Evolutionary conservation across 1,284 basidiomycete species (phyloP).

Genomic region (Gomphus bonarii): DNA sequence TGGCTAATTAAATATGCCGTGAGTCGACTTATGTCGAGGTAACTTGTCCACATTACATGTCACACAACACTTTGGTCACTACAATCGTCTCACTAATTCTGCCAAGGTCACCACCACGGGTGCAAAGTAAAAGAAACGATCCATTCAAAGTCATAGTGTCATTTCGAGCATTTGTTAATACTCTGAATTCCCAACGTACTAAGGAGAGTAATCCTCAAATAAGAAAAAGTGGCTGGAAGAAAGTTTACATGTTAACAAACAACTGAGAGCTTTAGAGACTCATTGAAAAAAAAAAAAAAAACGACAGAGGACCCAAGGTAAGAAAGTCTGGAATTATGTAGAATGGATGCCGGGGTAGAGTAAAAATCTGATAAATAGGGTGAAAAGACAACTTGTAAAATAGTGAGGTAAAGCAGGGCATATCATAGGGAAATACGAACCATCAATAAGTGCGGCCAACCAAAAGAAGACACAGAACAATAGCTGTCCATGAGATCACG

Average conservation of each 20-base stretch:
- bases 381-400: not conserved
- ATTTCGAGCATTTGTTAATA: not conserved
- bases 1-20: too few relatives aligned
- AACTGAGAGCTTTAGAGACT: not conserved
- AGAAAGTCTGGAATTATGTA: not conserved
- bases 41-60: too few relatives aligned
- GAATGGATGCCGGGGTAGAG: not conserved
- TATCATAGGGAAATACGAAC: not conserved
- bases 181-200: not conserved
- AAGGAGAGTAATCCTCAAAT: not conserved
- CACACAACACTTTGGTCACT: too few relatives aligned
- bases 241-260: not conserved
- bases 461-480: not conserved
- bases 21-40: too few relatives aligned
- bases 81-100: too few relatives aligned
- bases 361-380: not conserved
- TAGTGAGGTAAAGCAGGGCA: not conserved
- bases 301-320: not conserved
- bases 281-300: not conserved
- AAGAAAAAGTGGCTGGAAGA: not conserved
- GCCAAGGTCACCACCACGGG: too few relatives aligned
- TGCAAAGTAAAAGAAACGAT: not conserved
- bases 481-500: not conserved
- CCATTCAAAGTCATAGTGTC: not conserved
- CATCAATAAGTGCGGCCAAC: not conserved